Evolutionary conservation across 2,329 filamentous ascomycete genomes (phyloP).

Genomic region (Hortaea sp.): DNA sequence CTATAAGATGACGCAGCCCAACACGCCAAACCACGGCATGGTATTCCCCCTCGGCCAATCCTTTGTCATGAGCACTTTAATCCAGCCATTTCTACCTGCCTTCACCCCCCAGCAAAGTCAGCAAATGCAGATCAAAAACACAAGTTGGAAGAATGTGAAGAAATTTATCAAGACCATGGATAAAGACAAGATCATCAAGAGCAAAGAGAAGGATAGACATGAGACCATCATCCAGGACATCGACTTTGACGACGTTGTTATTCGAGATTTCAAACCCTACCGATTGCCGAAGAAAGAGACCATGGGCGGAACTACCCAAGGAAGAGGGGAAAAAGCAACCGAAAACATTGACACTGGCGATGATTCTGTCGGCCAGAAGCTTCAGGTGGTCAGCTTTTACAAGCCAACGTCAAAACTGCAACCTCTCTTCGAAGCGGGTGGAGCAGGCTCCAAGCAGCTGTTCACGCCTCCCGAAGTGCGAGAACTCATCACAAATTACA

Average conservation of each 20-base stretch:
- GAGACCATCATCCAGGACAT: conserved; percentile 56
- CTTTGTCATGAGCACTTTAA: conserved; percentile 51
- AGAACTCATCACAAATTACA: conserved; percentile 46
- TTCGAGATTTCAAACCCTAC: conserved; percentile 52
- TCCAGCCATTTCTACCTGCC: conserved; percentile 56
- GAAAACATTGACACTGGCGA: conserved; percentile 28
- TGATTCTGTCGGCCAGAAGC: conserved; percentile 36
- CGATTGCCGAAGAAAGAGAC: conserved; percentile 49
- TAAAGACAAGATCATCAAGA: conserved; percentile 52
- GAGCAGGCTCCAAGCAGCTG: conserved; percentile 29
- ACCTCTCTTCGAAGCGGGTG: conserved; percentile 35
- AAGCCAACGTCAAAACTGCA: conserved; percentile 48
- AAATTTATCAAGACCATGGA: conserved; percentile 61
- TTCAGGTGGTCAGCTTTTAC: conserved; percentile 44
- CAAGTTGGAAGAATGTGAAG: conserved; percentile 59
- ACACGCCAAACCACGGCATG: conserved; percentile 43
- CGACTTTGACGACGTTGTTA: conserved; percentile 48
- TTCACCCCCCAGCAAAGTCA: conserved; percentile 45
- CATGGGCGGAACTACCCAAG: conserved; percentile 27
- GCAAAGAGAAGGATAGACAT: conserved; percentile 54
- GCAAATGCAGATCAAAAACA: conserved; percentile 58
- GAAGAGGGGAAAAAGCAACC: conserved; percentile 28
- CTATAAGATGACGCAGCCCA: conserved; percentile 46
- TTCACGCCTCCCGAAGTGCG: conserved; percentile 53
- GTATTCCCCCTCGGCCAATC: conserved; percentile 55